These are phyloP conservation scores for Brassica rapa DNA, from an alignment of 345 rosid species.

Conservation along the genomic window DNA sequence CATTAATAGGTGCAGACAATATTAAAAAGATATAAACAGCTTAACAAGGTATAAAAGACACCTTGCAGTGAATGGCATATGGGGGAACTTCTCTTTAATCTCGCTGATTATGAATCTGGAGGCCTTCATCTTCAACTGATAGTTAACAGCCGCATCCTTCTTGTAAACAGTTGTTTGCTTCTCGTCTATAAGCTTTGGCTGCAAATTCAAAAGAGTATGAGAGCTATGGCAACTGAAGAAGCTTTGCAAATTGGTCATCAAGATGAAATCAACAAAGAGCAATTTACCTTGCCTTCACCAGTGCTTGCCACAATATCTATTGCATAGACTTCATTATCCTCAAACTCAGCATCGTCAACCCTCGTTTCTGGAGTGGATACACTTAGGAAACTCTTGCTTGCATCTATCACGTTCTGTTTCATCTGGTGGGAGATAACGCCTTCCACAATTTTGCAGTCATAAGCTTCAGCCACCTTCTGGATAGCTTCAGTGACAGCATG, in stretches of 20 bases:
- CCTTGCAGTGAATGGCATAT: constrained; percentile 94
- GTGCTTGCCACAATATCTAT: constrained; percentile 90
- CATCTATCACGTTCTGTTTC: constrained; percentile 89
- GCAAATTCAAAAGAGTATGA: constrained; percentile 34
- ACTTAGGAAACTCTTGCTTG: constrained; percentile 74
- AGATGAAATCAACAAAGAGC: neutral
- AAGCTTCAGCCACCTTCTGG: constrained; percentile 93
- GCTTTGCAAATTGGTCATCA: neutral
- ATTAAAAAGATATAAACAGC: neutral
- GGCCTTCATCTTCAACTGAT: constrained; percentile 97
- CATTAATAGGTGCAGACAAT: neutral
- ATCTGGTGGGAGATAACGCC: constrained; percentile 97
- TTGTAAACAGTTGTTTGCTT: constrained; percentile 91
- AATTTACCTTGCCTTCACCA: constrained; percentile 94
- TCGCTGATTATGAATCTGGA: constrained; percentile 97
- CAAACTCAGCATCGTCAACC: constrained; percentile 93
- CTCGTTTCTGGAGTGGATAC: constrained; percentile 76
- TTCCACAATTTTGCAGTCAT: constrained; percentile 96
- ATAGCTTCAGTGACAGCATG: constrained; percentile 94
- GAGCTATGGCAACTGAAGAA: neutral
- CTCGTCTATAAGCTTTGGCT: constrained; percentile 97
- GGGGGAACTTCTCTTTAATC: constrained; percentile 73
- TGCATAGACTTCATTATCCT: constrained; percentile 95
- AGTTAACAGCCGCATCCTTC: constrained; percentile 79
- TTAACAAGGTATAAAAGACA: constrained; percentile 29